Evolutionary conservation across 768 basidiomycete genomes (phyloP).

Genomic region (Pilatotrama ljubarskyi): DNA sequence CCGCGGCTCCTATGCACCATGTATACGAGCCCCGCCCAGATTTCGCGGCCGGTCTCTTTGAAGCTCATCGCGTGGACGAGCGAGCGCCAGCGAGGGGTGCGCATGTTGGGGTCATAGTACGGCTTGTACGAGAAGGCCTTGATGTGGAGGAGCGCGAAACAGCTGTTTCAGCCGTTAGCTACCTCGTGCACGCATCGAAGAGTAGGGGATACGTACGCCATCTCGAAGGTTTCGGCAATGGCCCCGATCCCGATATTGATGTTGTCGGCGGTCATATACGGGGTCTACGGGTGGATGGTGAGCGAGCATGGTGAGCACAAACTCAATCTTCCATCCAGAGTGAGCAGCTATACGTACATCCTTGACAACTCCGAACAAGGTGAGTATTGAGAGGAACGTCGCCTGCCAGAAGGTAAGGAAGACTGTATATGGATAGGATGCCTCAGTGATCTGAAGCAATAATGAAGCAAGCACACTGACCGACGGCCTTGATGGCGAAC

Average conservation of each 20-base stretch:
- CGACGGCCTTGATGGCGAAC: slow-evolving; percentile 72
- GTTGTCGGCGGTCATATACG: slow-evolving; percentile 72
- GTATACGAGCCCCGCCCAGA: slow-evolving; percentile 59
- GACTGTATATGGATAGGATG: slow-evolving; percentile 33
- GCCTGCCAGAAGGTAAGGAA: slow-evolving; percentile 82
- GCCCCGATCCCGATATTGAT: slow-evolving; percentile 73
- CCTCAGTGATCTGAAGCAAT: slow-evolving; percentile 1
- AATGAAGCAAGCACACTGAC: slow-evolving; percentile 35
- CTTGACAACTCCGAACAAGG: slow-evolving; percentile 60
- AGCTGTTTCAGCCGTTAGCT: no score
- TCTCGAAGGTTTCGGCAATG: slow-evolving; percentile 69
- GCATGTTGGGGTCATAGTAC: slow-evolving; percentile 42
- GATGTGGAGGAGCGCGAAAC: slow-evolving; percentile 72
- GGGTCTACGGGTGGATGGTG: slow-evolving; percentile 41
- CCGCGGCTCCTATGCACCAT: slow-evolving; percentile 54
- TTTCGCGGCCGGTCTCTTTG: slow-evolving; percentile 65
- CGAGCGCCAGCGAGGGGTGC: slow-evolving; percentile 56
- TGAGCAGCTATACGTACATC: slow-evolving; percentile 48
- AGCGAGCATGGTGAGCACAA: slow-evolving; percentile 1
- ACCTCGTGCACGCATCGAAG: no score
- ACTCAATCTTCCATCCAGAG: neutral
- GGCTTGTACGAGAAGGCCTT: slow-evolving; percentile 70
- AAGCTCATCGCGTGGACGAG: slow-evolving; percentile 68
- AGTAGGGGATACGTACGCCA: slow-evolving; percentile 53
- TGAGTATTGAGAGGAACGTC: slow-evolving; percentile 55